These are phyloP conservation scores for Beauveria bassiana DNA, from an alignment of 2,329 filamentous ascomycete species.

Conservation along the genomic window DNA sequence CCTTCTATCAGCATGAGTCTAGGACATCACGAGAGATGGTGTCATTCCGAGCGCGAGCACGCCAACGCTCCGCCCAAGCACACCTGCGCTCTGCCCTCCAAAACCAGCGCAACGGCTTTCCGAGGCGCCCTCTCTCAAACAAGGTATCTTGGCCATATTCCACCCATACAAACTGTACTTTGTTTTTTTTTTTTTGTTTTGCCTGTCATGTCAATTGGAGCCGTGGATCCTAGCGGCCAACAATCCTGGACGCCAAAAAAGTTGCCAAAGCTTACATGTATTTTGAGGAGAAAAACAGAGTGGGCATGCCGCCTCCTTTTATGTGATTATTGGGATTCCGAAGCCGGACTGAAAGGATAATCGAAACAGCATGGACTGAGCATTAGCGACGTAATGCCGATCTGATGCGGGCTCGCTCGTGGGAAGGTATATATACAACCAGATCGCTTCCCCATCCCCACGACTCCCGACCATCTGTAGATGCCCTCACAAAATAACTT, in stretches of 20 bases:
- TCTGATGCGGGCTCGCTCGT: not conserved
- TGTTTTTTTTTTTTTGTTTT: not conserved
- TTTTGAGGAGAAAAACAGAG: not conserved
- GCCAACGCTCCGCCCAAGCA: slow-evolving; percentile 10
- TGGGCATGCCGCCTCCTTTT: not conserved
- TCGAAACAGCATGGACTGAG: not conserved
- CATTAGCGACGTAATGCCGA: not conserved
- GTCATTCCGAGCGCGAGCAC: slow-evolving; percentile 9
- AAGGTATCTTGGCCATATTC: not conserved
- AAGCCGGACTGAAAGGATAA: not conserved
- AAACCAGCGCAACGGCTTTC: not conserved
- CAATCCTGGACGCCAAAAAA: slow-evolving; percentile 8
- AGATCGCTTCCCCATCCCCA: slow-evolving; percentile 13
- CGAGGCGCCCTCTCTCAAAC: not conserved
- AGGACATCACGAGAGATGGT: not conserved
- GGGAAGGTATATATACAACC: slow-evolving; percentile 12
- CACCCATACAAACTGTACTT: not conserved
- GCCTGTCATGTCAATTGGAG: not conserved
- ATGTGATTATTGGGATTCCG: not conserved
- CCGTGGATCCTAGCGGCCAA: slow-evolving; percentile 3
- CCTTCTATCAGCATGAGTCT: not conserved
- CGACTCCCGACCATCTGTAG: slow-evolving; percentile 18
- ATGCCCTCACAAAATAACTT: not conserved
- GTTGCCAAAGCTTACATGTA: not conserved
- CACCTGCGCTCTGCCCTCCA: not conserved